A percentile compares a stretch with the other conserved stretches of the same genome.
phyloP scores from a whole-genome alignment of 352 stramenopile species.

The Stramenopiles sp. region DNA sequence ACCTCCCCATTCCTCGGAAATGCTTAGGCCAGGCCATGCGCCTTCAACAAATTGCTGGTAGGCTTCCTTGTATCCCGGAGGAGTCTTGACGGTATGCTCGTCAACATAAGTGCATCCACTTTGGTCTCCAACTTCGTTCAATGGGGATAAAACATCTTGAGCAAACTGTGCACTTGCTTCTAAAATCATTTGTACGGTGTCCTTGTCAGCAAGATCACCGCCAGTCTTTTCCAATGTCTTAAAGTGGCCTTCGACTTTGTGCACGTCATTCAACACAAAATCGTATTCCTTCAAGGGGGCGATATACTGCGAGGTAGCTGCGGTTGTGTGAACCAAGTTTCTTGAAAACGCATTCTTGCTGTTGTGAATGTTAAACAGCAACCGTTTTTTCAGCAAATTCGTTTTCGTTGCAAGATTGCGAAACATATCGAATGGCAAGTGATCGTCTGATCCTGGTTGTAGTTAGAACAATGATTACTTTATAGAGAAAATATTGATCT shows the following conservation, averaged over 20 bases:
- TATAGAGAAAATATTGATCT: no score
- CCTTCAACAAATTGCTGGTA: slow-evolving; percentile 24
- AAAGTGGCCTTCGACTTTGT: slow-evolving; percentile 23
- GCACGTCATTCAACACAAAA: slow-evolving; percentile 24
- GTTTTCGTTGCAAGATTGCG: no score
- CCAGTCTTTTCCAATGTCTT: slow-evolving; percentile 19
- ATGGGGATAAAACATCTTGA: slow-evolving; percentile 18
- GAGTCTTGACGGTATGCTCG: slow-evolving; percentile 19
- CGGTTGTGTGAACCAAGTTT: no score
- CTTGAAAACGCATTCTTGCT: no score
- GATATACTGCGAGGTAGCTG: no score
- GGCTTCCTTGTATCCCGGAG: slow-evolving; percentile 27
- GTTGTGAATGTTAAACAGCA: no score
- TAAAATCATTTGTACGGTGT: slow-evolving; percentile 23
- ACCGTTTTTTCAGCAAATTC: no score
- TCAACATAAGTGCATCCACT: slow-evolving; percentile 23
- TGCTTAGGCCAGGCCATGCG: slow-evolving; percentile 24
- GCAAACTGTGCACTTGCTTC: slow-evolving; percentile 22
- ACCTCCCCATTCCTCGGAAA: slow-evolving; percentile 26
- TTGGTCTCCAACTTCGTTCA: slow-evolving; percentile 20
- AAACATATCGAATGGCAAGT: no score
- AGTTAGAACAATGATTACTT: no score
- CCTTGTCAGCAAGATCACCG: slow-evolving; percentile 15
- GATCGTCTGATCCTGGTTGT: no score
- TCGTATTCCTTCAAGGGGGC: slow-evolving; percentile 9